A percentile compares a stretch with the other conserved stretches of the same genome.
phyloP scores from a whole-genome alignment of 108 stramenopile species.

The Cyclotella cryptica region DNA sequence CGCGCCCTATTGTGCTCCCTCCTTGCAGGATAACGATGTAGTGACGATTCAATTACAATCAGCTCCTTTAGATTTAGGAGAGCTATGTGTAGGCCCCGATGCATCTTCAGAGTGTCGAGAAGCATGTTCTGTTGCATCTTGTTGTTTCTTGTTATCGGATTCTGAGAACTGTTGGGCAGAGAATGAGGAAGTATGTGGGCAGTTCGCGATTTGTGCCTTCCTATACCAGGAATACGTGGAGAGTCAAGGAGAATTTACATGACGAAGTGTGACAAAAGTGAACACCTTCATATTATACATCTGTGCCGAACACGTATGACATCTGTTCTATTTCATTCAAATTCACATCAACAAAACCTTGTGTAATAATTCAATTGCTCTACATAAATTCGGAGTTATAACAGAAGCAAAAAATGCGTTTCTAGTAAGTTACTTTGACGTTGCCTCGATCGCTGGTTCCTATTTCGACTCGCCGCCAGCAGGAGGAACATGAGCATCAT shows the following conservation, averaged over 20 bases:
- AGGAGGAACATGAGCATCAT: background rate
- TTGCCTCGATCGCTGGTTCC: background rate
- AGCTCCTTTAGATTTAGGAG: background rate
- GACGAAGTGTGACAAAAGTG: background rate
- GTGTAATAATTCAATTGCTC: no score
- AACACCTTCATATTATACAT: background rate
- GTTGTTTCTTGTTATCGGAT: background rate
- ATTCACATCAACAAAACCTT: no score
- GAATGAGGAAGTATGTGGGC: constrained; percentile 11
- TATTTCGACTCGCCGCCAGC: background rate
- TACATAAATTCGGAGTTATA: no score
- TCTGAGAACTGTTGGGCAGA: background rate
- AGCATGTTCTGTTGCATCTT: background rate
- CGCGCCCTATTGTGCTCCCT: constrained; percentile 9
- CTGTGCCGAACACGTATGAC: no score
- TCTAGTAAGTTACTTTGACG: constrained; percentile 3
- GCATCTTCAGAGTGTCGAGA: background rate
- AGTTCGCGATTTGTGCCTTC: background rate
- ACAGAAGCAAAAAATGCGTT: no score
- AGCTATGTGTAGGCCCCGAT: background rate
- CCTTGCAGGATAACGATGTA: background rate
- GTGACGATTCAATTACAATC: background rate
- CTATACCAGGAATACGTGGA: constrained; percentile 1
- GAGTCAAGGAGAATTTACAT: background rate
- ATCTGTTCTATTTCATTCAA: background rate